A percentile compares a stretch with the other conserved stretches of the same genome.
Evolutionary conservation across 2,329 filamentous ascomycete genomes (phyloP).

Genomic region (Hymenoscyphus albidus): DNA sequence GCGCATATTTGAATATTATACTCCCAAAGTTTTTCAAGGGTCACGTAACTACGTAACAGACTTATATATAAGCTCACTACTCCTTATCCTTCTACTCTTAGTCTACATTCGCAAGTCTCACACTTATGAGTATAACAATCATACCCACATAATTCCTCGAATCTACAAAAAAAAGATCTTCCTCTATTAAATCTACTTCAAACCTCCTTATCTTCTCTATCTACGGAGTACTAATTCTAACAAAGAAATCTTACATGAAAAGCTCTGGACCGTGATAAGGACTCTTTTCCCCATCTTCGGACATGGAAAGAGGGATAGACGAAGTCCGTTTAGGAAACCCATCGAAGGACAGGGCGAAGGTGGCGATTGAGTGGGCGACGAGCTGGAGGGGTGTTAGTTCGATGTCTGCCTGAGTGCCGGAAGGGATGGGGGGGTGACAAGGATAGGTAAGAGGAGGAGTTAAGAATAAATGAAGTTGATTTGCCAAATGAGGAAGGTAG

Average conservation of each 20-base stretch:
- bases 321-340: conserved; percentile 56
- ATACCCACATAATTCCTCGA: too few species aligned
- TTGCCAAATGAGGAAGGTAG: not conserved
- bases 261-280: not conserved
- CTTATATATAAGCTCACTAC: too few species aligned
- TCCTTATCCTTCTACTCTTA: too few species aligned
- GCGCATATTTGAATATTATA: too few species aligned
- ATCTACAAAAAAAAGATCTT: too few species aligned
- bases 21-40: too few species aligned
- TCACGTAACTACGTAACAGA: too few species aligned
- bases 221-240: too few species aligned
- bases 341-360: conserved; percentile 61
- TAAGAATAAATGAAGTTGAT: not conserved
- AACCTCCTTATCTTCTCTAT: too few species aligned
- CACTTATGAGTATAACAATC: too few species aligned
- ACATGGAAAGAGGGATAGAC: conserved; percentile 12
- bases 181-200: too few species aligned
- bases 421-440: not conserved
- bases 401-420: not conserved
- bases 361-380: conserved; percentile 70
- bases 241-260: not conserved
- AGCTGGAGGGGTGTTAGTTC: not conserved
- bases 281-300: not conserved
- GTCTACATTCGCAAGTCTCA: too few species aligned
- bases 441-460: not conserved